These are phyloP conservation scores for Saccharomycopsis fermentans DNA, from an alignment of 805 yeast genomes.

Conservation along the genomic window DNA sequence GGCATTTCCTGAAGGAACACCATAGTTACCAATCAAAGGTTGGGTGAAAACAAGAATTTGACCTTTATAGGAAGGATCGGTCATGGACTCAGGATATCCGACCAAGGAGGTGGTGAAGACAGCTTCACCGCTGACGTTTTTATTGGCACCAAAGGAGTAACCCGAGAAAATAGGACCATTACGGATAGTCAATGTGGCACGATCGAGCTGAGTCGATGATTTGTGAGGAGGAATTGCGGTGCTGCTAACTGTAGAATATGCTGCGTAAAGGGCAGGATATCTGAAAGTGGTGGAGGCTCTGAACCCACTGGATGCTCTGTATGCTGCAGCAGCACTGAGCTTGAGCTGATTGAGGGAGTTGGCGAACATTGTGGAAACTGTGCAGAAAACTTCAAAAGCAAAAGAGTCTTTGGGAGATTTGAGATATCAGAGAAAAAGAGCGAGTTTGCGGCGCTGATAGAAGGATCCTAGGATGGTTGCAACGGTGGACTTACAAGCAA, in stretches of 20 bases:
- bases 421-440: too few species aligned
- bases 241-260: background rate
- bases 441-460: too few species aligned
- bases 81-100: conserved; percentile 98
- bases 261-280: background rate
- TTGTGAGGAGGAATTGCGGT: conserved; percentile 1
- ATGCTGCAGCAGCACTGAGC: background rate
- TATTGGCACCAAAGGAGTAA: conserved; percentile 90
- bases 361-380: background rate
- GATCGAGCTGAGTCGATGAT: conserved; percentile 33
- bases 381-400: background rate
- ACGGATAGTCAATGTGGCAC: conserved; percentile 84
- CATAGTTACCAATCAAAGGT: conserved; percentile 96
- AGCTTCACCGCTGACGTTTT: conserved; percentile 90
- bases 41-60: conserved; percentile 95
- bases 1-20: conserved; percentile 80
- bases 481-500: too few species aligned
- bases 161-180: conserved; percentile 93
- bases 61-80: conserved; percentile 96
- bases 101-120: conserved; percentile 97
- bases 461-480: too few species aligned
- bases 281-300: background rate
- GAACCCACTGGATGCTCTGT: background rate
- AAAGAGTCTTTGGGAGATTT: too few species aligned
- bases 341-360: background rate